Percentiles rank a stretch among this genome's conserved stretches.
Conservation (phyloP, 805 yeast species). For the Metschnikowia continentalis region DNA sequence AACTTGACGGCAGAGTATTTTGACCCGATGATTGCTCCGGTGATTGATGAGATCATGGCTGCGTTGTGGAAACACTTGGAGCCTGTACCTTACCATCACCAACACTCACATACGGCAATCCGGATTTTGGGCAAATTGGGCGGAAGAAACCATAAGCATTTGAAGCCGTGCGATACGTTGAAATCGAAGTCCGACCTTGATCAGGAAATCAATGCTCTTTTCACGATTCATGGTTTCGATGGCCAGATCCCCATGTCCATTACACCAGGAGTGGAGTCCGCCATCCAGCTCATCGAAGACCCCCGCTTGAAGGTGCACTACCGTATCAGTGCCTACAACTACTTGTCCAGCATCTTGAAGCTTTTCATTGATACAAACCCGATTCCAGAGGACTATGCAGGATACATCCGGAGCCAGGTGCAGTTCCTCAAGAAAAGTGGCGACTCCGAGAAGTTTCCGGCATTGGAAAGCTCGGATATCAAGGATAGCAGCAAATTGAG, state of each 20-base stretch:
- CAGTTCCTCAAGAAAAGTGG: slow-evolving; percentile 37
- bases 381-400: slow-evolving; percentile 41
- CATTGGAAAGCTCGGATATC: slow-evolving; percentile 40
- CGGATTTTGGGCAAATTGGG: slow-evolving; percentile 93
- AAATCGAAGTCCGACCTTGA: slow-evolving; percentile 50
- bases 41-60: slow-evolving; percentile 87
- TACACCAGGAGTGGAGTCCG: slow-evolving; percentile 79
- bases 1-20: slow-evolving; percentile 93
- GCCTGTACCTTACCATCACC: slow-evolving; percentile 93
- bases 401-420: slow-evolving; percentile 48
- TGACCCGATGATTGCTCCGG: slow-evolving; percentile 96
- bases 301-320: slow-evolving; percentile 59
- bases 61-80: slow-evolving; percentile 87
- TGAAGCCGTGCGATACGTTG: slow-evolving; percentile 71
- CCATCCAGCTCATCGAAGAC: slow-evolving; percentile 71
- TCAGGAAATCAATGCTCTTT: slow-evolving; percentile 65
- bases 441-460: slow-evolving; percentile 27
- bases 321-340: slow-evolving; percentile 72
- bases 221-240: slow-evolving; percentile 66
- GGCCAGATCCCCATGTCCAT: slow-evolving; percentile 63
- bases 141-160: slow-evolving; percentile 86
- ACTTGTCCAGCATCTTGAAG: slow-evolving; percentile 61
- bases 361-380: slow-evolving; percentile 59
- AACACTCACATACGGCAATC: slow-evolving; percentile 90
- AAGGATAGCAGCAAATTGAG: slow-evolving; percentile 48